Evolutionary conservation across 2,329 filamentous ascomycete genomes (phyloP).

Genomic region (Aureobasidium sp.): DNA sequence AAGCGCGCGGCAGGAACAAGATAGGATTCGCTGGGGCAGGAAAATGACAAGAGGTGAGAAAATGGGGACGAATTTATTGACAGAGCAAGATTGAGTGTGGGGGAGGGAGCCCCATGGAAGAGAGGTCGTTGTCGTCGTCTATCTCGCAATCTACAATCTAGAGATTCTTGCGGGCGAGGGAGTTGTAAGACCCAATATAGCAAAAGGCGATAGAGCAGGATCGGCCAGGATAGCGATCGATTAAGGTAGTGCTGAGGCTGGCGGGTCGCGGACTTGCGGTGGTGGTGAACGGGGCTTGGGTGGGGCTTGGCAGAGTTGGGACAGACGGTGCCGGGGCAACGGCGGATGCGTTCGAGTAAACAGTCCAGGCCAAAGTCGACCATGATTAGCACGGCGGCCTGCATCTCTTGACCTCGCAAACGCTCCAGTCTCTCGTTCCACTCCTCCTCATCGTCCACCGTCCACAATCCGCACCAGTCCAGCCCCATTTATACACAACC

Average conservation of each 20-base stretch:
- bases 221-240: background rate
- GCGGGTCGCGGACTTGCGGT: background rate
- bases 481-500: constrained; percentile 5
- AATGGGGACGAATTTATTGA: background rate
- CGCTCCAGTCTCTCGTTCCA: constrained; percentile 31
- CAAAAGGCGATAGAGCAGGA: background rate
- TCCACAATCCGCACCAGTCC: background rate
- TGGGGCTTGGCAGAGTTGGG: background rate
- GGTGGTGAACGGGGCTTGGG: background rate
- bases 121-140: background rate
- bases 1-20: constrained; percentile 9
- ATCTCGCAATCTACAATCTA: background rate
- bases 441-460: constrained; percentile 24
- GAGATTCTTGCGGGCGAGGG: background rate
- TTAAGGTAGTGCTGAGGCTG: background rate
- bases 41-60: background rate
- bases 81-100: background rate
- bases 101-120: background rate
- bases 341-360: background rate
- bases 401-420: background rate
- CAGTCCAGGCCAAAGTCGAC: background rate
- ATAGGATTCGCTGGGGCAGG: background rate
- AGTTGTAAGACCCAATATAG: background rate
- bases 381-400: background rate
- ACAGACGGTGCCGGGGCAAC: background rate